These are phyloP conservation scores for Trebouxia sp. DNA, from an alignment of 139 green algal species.

Conservation along the genomic window DNA sequence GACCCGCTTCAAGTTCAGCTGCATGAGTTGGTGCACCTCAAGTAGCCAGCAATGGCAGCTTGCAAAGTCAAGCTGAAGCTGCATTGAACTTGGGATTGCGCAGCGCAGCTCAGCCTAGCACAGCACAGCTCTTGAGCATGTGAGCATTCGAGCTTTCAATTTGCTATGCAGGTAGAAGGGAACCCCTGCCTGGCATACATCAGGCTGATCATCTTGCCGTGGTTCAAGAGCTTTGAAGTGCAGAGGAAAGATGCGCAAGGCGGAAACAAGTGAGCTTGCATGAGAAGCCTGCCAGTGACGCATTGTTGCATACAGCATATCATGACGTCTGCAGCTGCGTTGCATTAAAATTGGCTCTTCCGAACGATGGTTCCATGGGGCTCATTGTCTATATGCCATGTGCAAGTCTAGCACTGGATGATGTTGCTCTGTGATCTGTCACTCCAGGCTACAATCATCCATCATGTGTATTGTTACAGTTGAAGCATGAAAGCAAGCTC, in stretches of 20 bases:
- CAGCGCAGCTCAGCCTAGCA: not conserved
- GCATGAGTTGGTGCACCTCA: not conserved
- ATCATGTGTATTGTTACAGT: too few relatives aligned
- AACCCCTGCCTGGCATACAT: conserved; percentile 97
- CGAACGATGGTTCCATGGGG: too few relatives aligned
- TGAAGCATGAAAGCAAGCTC: too few relatives aligned
- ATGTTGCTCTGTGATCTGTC: conserved; percentile 12
- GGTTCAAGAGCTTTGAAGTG: conserved; percentile 82
- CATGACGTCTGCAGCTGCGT: not conserved
- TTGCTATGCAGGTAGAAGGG: conserved; percentile 58
- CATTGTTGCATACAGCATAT: not conserved
- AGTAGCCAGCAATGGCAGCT: too few relatives aligned
- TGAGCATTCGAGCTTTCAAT: not conserved
- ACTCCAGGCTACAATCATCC: too few relatives aligned
- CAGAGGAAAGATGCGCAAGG: conserved; percentile 73
- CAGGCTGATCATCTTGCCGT: conserved; percentile 92
- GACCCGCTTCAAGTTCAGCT: not conserved
- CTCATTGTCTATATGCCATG: not conserved
- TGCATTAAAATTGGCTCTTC: too few relatives aligned
- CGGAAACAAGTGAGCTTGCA: conserved; percentile 70
- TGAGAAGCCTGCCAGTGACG: not conserved
- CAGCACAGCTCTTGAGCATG: not conserved
- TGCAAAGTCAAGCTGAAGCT: not conserved
- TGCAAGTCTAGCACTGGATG: not conserved
- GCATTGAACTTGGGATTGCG: not conserved